Conservation (phyloP, 148 eudicot genomes). For the Chenopodium album region DNA sequence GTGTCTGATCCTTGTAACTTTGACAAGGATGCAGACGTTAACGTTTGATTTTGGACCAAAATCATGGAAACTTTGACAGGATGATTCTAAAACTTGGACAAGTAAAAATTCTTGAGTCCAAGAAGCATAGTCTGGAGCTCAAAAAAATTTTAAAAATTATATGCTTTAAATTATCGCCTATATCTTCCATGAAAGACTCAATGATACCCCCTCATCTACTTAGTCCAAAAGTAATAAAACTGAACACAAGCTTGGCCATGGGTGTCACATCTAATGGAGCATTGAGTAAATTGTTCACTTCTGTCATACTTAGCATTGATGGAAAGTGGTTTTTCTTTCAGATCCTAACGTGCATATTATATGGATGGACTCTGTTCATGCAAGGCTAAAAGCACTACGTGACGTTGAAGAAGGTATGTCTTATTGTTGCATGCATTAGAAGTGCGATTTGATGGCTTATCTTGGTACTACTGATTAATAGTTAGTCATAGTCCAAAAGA, state of each 20-base stretch:
- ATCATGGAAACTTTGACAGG: not conserved
- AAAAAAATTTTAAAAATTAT: not conserved
- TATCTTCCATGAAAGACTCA: not conserved
- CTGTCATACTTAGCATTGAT: slow-evolving; percentile 8
- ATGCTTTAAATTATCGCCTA: not conserved
- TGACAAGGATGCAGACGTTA: not conserved
- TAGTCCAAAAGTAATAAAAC: not conserved
- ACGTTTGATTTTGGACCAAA: not conserved
- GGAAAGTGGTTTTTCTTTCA: slow-evolving; percentile 30
- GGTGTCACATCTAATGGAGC: not conserved
- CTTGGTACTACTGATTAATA: not conserved
- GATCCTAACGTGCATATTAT: slow-evolving; percentile 92
- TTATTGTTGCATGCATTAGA: not conserved
- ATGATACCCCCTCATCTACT: not conserved
- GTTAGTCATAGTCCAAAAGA: no score
- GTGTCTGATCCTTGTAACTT: not conserved
- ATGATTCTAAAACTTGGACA: no score
- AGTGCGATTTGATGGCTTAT: not conserved
- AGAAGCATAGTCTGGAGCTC: not conserved
- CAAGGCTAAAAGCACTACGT: slow-evolving; percentile 72
- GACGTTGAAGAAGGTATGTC: slow-evolving; percentile 80
- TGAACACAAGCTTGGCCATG: not conserved
- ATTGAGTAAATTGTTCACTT: not conserved
- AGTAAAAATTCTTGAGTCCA: not conserved
- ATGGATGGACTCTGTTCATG: slow-evolving; percentile 78